phyloP scores from a whole-genome alignment of 352 stramenopile species.

The Pythium aquatile region DNA sequence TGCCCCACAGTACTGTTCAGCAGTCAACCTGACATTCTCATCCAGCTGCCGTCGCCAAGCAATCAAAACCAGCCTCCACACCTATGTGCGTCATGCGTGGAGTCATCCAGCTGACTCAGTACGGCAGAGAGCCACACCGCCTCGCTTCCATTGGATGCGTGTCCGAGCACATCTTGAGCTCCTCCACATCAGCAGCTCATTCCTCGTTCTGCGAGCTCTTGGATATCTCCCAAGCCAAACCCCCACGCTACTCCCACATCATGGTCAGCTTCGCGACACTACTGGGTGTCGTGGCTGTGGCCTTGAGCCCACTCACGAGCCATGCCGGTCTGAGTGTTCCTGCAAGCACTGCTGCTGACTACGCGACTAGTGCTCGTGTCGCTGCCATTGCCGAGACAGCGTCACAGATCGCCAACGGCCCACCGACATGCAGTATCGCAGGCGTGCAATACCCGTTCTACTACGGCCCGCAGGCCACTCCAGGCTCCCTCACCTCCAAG shows the following conservation, averaged over 20 bases:
- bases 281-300: background rate
- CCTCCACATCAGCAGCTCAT: background rate
- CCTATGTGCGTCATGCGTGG: too few relatives aligned
- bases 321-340: background rate
- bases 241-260: background rate
- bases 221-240: background rate
- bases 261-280: background rate
- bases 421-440: constrained; percentile 29
- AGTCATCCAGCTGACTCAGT: too few relatives aligned
- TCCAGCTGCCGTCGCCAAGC: too few relatives aligned
- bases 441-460: constrained; percentile 21
- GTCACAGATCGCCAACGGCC: constrained; percentile 32
- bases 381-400: constrained; percentile 26
- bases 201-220: background rate
- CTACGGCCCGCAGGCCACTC: constrained; percentile 8
- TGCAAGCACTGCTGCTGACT: background rate
- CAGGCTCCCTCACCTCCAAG: constrained; percentile 27
- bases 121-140: too few relatives aligned
- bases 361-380: background rate
- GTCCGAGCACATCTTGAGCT: background rate
- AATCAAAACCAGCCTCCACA: too few relatives aligned
- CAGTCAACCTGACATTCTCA: too few relatives aligned
- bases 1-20: too few relatives aligned
- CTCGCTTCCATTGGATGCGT: too few relatives aligned
- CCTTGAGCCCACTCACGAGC: background rate